Conservation (phyloP, 176 grass and related monocot species). For the Oryza glumipatula region DNA sequence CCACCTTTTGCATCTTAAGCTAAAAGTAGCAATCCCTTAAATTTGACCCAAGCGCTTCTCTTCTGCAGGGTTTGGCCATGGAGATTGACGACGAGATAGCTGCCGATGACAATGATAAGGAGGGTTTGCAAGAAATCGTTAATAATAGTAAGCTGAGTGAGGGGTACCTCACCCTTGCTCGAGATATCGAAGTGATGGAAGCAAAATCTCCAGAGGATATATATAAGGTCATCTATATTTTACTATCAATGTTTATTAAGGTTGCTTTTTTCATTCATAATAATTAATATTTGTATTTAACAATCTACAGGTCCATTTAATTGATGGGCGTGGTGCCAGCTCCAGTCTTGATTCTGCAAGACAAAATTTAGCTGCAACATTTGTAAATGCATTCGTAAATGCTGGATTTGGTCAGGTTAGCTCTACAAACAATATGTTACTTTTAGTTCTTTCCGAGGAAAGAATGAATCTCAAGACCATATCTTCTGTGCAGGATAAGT, state of each 20-base stretch:
- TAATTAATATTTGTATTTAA: conserved; percentile 31
- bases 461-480: conserved; percentile 2
- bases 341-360: conserved; percentile 98
- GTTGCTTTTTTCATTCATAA: conserved; percentile 3
- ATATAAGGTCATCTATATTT: conserved; percentile 77
- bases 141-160: conserved; percentile 91
- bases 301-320: conserved; percentile 81
- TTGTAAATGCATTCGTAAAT: conserved; percentile 99
- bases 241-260: conserved; percentile 17
- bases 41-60: conserved; percentile 1
- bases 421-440: conserved; percentile 14
- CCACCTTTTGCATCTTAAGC: conserved; percentile 6
- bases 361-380: conserved; percentile 94
- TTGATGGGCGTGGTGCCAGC: conserved; percentile 90
- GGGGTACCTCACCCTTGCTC: conserved; percentile 92
- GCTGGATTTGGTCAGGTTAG: conserved; percentile 96
- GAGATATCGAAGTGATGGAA: conserved; percentile 99
- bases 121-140: conserved; percentile 81
- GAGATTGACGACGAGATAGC: conserved; percentile 92
- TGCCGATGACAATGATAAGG: conserved; percentile 87
- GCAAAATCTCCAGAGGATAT: conserved; percentile 98
- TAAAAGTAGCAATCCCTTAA: background rate
- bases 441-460: background rate
- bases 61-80: conserved; percentile 74
- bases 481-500: conserved; percentile 78